Evolutionary conservation across 306 rosid genomes (phyloP), one percentile per base, ranked within the genome.

Genomic region (Trichosanthes cucumerina): DNA sequence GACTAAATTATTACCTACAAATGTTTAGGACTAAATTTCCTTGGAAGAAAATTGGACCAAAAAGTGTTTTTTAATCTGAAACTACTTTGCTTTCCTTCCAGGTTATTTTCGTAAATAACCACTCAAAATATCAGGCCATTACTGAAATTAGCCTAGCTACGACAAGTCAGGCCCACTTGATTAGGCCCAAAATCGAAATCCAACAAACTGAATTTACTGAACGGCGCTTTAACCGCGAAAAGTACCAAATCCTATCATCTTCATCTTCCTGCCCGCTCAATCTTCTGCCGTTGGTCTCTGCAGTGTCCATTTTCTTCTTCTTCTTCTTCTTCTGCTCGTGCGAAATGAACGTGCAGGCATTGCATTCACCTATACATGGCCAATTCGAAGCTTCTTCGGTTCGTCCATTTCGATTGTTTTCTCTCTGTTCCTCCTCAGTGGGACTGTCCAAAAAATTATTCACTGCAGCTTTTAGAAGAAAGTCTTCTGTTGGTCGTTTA

Each of bases 321-420:
- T 21, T 85, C 41, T 19, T 64, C 56, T 24, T 85, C 46, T n/a
- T 36, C 44, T 14, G 43, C 52, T 77, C 70, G 44, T 87, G 83
- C 83, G 70, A 65, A 63, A 90, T 90, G 93, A 89, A 80, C 78
- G 76, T 78, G 79, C 85, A 70, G 64, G 75, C 82, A 24, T 12
- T 84, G 66, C 87, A 60, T 49, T 43, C 83, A 15, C 83, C 14
- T 12, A 4, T 78, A 12, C 80, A 62, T 16, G 74, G 79, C 47
- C 84, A 53, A 10, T 23, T 59, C 54, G 86, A 82, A 57, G 77
- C 82, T 62, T 79, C 82, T 64, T 79, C 73, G 26, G 50, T 81
- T 9, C 47, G 78, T 76, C 78, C 78, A 3, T 46, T 72, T 53
- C 83, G 47, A 71, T 85, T 82, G 0, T 52, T 56, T 41, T 14